A percentile compares a stretch with the other conserved stretches of the same genome.
Conservation (phyloP, 75 land plant genomes). For the Selaginella tamariscina region DNA sequence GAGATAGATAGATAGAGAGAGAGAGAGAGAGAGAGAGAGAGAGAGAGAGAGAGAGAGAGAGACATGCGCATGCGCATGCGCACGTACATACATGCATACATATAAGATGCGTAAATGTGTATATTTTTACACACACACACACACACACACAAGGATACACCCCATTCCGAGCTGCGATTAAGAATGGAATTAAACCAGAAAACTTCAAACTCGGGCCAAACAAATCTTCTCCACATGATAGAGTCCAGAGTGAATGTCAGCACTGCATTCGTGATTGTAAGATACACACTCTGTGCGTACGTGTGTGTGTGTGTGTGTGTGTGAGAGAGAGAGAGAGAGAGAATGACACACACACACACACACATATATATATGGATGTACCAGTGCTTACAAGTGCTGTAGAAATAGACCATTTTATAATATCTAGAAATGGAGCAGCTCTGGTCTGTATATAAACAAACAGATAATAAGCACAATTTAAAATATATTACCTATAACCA, state of each 20-base stretch:
- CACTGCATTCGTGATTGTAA: too few species aligned
- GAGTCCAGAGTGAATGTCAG: constrained; percentile 56
- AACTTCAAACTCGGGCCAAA: constrained; percentile 94
- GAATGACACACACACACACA: background rate
- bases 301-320: background rate
- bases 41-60: too few species aligned
- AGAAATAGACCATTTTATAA: constrained; percentile 42
- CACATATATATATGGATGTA: constrained; percentile 16
- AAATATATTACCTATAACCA: background rate
- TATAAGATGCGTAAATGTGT: constrained; percentile 7
- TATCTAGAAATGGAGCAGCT: constrained; percentile 47
- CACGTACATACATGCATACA: too few species aligned
- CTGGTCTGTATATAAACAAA: constrained; percentile 38
- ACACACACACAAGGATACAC: constrained; percentile 52
- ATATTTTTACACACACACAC: background rate
- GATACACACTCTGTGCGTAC: background rate
- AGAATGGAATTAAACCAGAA: constrained; percentile 93
- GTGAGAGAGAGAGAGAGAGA: background rate
- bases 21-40: too few species aligned
- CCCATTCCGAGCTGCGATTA: constrained; percentile 97
- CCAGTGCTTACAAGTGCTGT: constrained; percentile 30
- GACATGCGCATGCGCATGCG: too few species aligned
- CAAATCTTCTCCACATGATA: constrained; percentile 59
- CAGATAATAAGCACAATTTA: background rate
- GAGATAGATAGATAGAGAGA: too few species aligned